Percentiles rank a stretch among this genome's conserved stretches.
Conservation (phyloP, 805 yeast species). For the Suhomyces kilbournensis region DNA sequence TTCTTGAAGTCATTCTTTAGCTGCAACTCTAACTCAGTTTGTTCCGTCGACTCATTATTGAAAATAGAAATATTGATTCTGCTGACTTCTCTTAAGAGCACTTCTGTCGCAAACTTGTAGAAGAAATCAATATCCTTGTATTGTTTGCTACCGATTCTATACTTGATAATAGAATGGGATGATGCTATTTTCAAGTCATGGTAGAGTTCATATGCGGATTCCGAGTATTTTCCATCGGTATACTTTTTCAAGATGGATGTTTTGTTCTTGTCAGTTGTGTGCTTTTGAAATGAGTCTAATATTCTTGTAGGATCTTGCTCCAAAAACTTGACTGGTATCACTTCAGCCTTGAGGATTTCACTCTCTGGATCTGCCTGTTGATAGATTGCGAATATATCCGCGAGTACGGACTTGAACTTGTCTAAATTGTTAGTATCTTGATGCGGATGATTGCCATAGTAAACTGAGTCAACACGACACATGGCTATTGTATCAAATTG, state of each 20-base stretch:
- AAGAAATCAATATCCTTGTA: conserved; percentile 60
- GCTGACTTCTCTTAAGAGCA: conserved; percentile 59
- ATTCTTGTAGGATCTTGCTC: conserved; percentile 46
- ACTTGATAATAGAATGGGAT: conserved; percentile 44
- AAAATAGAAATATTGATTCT: conserved; percentile 35
- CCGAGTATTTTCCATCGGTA: conserved; percentile 35
- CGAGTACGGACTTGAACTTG: conserved; percentile 12
- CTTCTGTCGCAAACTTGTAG: conserved; percentile 59
- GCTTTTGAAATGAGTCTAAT: conserved; percentile 39
- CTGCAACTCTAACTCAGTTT: conserved; percentile 38
- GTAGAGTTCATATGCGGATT: conserved; percentile 51
- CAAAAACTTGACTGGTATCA: conserved; percentile 45
- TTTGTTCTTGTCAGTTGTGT: conserved; percentile 27
- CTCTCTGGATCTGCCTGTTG: conserved; percentile 24
- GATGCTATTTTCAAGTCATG: conserved; percentile 66
- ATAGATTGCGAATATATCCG: conserved; percentile 24
- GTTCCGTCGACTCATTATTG: conserved; percentile 6
- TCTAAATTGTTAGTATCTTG: not conserved
- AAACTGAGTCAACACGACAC: not conserved
- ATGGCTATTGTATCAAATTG: not conserved
- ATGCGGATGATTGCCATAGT: not conserved
- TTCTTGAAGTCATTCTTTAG: conserved; percentile 58
- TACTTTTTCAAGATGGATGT: conserved; percentile 46
- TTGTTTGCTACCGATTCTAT: conserved; percentile 45
- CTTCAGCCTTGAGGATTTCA: conserved; percentile 13